Percentiles rank a stretch among this genome's conserved stretches.
phyloP scores from a whole-genome alignment of 495 filamentous ascomycete species.

The Thozetella sp. region DNA sequence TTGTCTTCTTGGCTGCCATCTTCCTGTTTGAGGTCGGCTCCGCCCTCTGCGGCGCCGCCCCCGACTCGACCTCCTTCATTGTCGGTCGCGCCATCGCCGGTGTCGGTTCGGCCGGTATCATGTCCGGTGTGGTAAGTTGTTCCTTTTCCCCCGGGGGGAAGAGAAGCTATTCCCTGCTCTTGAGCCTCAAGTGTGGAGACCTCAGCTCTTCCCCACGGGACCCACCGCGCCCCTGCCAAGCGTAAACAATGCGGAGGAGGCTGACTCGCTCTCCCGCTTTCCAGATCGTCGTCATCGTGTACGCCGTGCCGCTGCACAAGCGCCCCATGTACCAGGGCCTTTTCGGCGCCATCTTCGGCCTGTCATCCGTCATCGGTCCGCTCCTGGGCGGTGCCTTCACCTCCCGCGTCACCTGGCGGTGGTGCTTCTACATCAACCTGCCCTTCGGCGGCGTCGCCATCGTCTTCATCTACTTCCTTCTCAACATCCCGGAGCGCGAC shows the following conservation, averaged over 20 bases:
- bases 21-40: conserved; percentile 54
- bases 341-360: conserved; percentile 55
- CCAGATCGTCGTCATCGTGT: conserved; percentile 40
- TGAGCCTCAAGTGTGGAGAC: no score
- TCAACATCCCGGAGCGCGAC: conserved; percentile 42
- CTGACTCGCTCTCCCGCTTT: conserved; percentile 14
- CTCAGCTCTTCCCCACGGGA: no score
- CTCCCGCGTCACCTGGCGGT: conserved; percentile 66
- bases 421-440: conserved; percentile 80
- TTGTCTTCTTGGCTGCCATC: conserved; percentile 38
- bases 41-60: conserved; percentile 56
- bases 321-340: conserved; percentile 43
- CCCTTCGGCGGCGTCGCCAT: conserved; percentile 67
- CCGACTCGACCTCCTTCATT: conserved; percentile 52
- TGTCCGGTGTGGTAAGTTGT: conserved; percentile 30
- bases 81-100: conserved; percentile 58
- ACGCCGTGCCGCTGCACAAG: conserved; percentile 44
- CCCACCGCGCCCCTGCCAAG: conserved; percentile 68
- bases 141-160: conserved; percentile 70
- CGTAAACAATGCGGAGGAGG: not conserved
- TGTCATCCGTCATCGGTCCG: conserved; percentile 70
- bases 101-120: conserved; percentile 41
- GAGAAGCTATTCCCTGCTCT: no score
- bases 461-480: conserved; percentile 57
- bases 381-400: conserved; percentile 58